A percentile compares a stretch with the other conserved stretches of the same genome.
phyloP scores from a whole-genome alignment of 345 rosid genomes.

The Capsella bursapastoris region DNA sequence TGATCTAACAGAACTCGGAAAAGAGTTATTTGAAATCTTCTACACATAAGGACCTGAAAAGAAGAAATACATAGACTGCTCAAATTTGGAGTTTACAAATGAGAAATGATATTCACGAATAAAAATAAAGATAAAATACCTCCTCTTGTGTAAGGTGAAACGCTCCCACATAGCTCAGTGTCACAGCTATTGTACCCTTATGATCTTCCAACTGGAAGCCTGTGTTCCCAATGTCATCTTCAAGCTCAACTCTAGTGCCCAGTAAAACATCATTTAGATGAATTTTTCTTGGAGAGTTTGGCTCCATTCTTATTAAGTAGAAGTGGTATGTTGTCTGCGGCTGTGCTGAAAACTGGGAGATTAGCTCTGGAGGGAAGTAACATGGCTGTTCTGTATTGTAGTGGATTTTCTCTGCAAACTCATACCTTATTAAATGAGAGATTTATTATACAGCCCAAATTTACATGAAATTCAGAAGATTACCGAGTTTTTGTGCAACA shows the following conservation, averaged over 20 bases:
- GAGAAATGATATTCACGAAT: background rate
- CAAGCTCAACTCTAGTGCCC: conserved; percentile 55
- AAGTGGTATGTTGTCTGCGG: conserved; percentile 50
- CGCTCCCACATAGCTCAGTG: conserved; percentile 55
- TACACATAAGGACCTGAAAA: conserved; percentile 63
- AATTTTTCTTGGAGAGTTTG: conserved; percentile 48
- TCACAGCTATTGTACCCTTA: conserved; percentile 56
- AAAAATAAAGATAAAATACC: conserved; percentile 44
- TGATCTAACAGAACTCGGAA: conserved; percentile 63
- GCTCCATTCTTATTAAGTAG: conserved; percentile 62
- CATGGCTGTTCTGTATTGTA: conserved; percentile 64
- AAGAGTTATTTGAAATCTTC: conserved; percentile 69
- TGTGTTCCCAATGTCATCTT: conserved; percentile 49
- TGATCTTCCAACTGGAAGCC: conserved; percentile 60
- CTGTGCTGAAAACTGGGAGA: conserved; percentile 36
- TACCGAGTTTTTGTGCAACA: conserved; percentile 48
- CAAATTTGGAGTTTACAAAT: background rate
- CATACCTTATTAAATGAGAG: conserved; percentile 10
- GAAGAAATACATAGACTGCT: conserved; percentile 7
- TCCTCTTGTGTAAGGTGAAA: conserved; percentile 46
- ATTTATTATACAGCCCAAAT: conserved; percentile 13
- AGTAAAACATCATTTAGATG: conserved; percentile 63
- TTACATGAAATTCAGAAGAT: conserved; percentile 31
- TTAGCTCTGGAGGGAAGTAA: conserved; percentile 79
- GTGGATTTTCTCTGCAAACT: conserved; percentile 50